Evolutionary conservation across 768 basidiomycete species (phyloP), one percentile per base, ranked within the genome.

Genomic region (Boletellus emodensis): DNA sequence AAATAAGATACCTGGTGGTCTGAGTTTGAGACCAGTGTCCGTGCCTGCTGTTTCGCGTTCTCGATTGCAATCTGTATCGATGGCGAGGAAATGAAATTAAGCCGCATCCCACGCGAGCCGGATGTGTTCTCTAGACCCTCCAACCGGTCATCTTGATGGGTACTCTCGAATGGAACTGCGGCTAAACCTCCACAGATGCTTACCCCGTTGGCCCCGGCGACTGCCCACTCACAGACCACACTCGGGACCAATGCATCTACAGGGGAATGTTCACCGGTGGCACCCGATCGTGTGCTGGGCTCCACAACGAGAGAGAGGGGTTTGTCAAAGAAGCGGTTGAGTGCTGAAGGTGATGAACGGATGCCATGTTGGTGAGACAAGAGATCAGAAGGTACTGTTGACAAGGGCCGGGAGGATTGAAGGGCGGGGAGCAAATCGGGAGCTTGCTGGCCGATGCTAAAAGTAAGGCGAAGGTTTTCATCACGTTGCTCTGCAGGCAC

Each of bases 291-390:
- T 2, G 85, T 84, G 47, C 86, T 88, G 1, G 85, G 80, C 64
- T 98, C 94, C 34, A 97, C 84, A 42, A 90, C 79, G 47, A 96
- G 71, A 4, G 84, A 85, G 35, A 87, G 79, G 2, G 85, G 77
- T 68, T 96, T 98, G 72, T 98, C 94, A 65, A 84, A 90, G 80
- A 91, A 96, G 32, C 95, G 76, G 60, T 96, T 96, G 38, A 78
- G 73, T 6, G 83, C 79, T 51, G 80, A 82, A 49, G 75, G 70
- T 2, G 84, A 84, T 0, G 82, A 80, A 18, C 89, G 84, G 44
- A 85, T 77, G 49, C 85, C 81, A 54, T 82, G 81, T 15, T 94
- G 75, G 61, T 94, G 93, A 2, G 85, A 79, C 59, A 90, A 83
- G 38, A 91, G 58, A 18, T 66, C 65, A 24, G 53, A 51, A 0